Base-by-base conservation (phyloP, 257 asterid species). In the Phtheirospermum japonicum region DNA sequence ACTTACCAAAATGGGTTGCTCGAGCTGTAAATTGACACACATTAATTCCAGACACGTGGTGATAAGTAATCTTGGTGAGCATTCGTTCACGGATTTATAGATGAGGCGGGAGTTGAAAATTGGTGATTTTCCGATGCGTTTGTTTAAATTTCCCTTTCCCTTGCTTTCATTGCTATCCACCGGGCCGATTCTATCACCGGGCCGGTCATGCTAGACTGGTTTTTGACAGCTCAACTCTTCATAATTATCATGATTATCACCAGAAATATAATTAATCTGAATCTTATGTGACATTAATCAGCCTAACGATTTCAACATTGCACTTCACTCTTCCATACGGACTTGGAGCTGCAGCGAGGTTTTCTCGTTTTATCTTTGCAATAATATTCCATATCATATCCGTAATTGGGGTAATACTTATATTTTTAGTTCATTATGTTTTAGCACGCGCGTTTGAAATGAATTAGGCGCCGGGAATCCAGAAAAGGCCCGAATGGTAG, bases 271-370 rank as follows among this genome's bases (percentile, higher is more conserved):
- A 5, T 4, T 23, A n/a, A 9, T 23, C 37, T 68, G 6, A 42
- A n/a, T 57, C 23, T 37, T 1, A 32, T 16, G 9, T 72, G 18
- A 34, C 59, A n/a, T 46, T 31, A 13, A 65, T 49, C 82, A 84
- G 93, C 80, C 75, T 82, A 48, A 82, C 87, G 58, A 80, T 79
- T 53, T 70, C 88, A 5, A 65, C 80, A 3, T 43, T 84, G 66
- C 89, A 80, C 71, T 82, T 75, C 72, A 73, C 93, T 12, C 7
- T 84, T 40, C 76, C 92, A 26, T 80, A 71, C 39, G 90, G 85
- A 17, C 57, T 87, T 2, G 84, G 83, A 58, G 90, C 77, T 36
- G 88, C 86, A 26, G 86, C 81, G 45, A 87, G 90, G 90, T 84
- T 57, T 23, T 60, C n/a, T n/a, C n/a, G n/a, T 32, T 12, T 12